Evolutionary conservation across 345 rosid species (phyloP).

Genomic region (Linum lewisii): DNA sequence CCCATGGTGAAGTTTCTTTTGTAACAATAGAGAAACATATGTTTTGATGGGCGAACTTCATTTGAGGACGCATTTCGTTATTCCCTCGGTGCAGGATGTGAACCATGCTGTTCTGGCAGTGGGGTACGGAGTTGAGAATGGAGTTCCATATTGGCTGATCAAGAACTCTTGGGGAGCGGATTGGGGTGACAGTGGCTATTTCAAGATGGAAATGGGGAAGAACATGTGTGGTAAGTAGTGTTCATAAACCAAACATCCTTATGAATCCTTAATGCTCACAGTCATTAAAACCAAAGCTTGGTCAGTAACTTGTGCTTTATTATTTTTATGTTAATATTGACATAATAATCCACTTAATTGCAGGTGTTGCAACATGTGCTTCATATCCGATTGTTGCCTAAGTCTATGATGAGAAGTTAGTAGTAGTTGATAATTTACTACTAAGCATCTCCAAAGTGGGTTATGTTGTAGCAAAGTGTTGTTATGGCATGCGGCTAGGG

Average conservation of each 20-base stretch:
- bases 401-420: neutral
- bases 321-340: neutral
- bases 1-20: conserved; percentile 43
- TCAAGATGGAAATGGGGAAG: conserved; percentile 91
- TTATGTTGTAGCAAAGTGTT: neutral
- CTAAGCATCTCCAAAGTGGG: neutral
- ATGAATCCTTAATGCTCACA: too few species aligned
- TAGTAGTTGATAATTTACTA: neutral
- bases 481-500: neutral
- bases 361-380: conserved; percentile 92
- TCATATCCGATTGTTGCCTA: conserved; percentile 71
- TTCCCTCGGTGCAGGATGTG: conserved; percentile 57
- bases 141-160: conserved; percentile 75
- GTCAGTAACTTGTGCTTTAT: neutral
- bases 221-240: conserved; percentile 99
- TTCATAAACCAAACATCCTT: conserved; percentile 1
- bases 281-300: too few species aligned
- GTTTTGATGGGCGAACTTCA: neutral
- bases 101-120: conserved; percentile 96
- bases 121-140: conserved; percentile 82
- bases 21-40: neutral
- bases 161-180: conserved; percentile 85
- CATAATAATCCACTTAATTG: conserved; percentile 16
- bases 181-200: conserved; percentile 85
- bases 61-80: neutral